Base-by-base conservation (phyloP, 768 basidiomycete genomes). In the Scleroderma citrinum region DNA sequence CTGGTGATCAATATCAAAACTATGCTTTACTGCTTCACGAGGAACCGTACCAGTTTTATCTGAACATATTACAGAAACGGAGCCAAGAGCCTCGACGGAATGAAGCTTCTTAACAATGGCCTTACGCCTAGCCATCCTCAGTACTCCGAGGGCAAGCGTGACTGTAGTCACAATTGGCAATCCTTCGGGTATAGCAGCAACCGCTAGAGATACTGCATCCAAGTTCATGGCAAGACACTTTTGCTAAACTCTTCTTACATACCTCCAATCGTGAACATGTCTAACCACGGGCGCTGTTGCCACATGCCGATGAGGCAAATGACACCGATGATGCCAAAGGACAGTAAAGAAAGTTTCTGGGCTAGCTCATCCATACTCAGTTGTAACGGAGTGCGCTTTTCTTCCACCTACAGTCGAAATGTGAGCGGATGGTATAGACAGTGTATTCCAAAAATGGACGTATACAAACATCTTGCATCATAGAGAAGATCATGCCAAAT, bases 261-360 rank as follows among this genome's bases (percentile, higher is more conserved):
- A 94, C 93, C 93, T 73, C 94, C 94, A 53, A 98, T 98, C 8
- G 94, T 98, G 63, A 98, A 97, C 95, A 97, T 98, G 41, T 95
- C 94, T 11, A 97, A 70, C 94, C 92, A 96, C 10, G 86, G 78
- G 17, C 95, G 76, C 34, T 81, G 73, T 61, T 97, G 94, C 53
- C 84, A 69, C 14, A 94, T 81, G 7, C 94, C 95, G 53, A 97
- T 85, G 46, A 97, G 66, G 66, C 89, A 90, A 44, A 98, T 98
- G 31, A 96, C 64, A 5, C 94, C 94, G 55, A 98, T 98, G 44
- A 97, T 77, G n/a, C 82, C 87, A 56, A 98, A 97, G 3, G 93
- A 96, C 51, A 93, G 62, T 23, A 92, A 71, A 1, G 93, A 95
- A 2, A 98, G 77, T 53, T 88, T 88, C 67, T 92, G 86, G 1